Evolutionary conservation across 257 asterid genomes (phyloP), one percentile per base, ranked within the genome.

Genomic region (Solanum sitiens): DNA sequence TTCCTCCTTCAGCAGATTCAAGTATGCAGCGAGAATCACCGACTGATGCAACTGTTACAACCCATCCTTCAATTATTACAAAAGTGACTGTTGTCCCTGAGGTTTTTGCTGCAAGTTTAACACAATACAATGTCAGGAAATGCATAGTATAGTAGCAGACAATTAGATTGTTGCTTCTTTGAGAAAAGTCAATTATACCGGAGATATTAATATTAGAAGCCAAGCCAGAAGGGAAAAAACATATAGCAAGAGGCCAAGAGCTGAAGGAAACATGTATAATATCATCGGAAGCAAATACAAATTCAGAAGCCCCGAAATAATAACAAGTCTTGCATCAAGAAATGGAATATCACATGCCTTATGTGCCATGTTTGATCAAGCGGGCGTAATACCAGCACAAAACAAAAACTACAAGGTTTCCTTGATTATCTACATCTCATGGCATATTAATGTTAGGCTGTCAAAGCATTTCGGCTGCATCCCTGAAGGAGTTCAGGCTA

Each of bases 1-100:
- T 94, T 8, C 86, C 90, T 68, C 99, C 98, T 91, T 97, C 99
- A 42, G 97, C 93, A 47, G 99, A 96, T 93, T 97, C 99, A 80
- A 97, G 98, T 65, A 97, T 88, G 79, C 96, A 96, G 67, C 98
- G 97, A 89, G 99, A 97, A 93, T 97, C 99, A 16, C 99, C 99
- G 88, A 97, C 99, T 50, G 99, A 97, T 85, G 99, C 99, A 73
- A 95, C 98, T 39, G 99, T 97, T 83, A 94, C 89, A 82, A 93
- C 92, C 99, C 99, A 97, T 83, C 98, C 99, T 87, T 97, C 99
- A 15, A 95, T 92, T 89, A 97, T 96, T 85, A 95, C 98, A 92
- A 96, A 95, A 18, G 99, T 97, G 84, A 94, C 99, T 20, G 99
- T 97, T 83, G 99, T 96, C 87, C 99, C 99, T 21, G 99, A 97